Conservation (phyloP, 1,284 basidiomycete genomes). For the Acaromyces ingoldii region DNA sequence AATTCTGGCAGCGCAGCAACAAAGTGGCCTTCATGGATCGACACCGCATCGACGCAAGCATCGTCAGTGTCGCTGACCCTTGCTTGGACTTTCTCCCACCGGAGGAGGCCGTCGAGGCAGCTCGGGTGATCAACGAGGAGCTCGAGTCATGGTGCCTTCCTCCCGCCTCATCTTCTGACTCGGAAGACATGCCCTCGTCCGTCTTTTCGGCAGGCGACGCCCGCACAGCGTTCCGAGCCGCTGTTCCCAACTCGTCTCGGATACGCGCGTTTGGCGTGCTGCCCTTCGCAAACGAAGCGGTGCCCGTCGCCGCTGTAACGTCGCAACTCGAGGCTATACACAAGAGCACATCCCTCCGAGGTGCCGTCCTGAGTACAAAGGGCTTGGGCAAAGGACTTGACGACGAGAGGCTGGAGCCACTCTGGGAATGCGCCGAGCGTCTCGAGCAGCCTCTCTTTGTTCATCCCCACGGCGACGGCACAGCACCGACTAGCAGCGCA, state of each 20-base stretch:
- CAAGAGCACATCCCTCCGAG: constrained; percentile 53
- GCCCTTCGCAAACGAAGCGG: constrained; percentile 68
- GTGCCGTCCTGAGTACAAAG: constrained; percentile 73
- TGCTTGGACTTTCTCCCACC: constrained; percentile 78
- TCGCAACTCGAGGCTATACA: constrained; percentile 64
- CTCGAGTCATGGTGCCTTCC: constrained; percentile 67
- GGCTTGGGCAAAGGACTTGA: constrained; percentile 74
- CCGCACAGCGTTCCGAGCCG: constrained; percentile 6
- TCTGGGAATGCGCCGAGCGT: constrained; percentile 61
- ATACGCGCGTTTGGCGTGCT: constrained; percentile 78
- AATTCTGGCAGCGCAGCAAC: constrained; percentile 75
- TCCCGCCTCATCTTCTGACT: constrained; percentile 29
- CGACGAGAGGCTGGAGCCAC: constrained; percentile 63
- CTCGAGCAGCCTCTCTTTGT: constrained; percentile 17
- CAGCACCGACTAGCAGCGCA: constrained; percentile 7
- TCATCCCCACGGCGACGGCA: constrained; percentile 21
- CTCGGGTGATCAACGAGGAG: constrained; percentile 66
- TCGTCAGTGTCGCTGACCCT: constrained; percentile 66
- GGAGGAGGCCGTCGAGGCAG: constrained; percentile 63
- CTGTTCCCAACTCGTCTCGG: constrained; percentile 56
- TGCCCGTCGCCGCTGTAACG: constrained; percentile 60
- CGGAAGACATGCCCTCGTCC: constrained; percentile 10
- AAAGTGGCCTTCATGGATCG: constrained; percentile 72
- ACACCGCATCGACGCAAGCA: constrained; percentile 62
- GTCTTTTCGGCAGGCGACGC: constrained; percentile 1